These are phyloP conservation scores for Kuraishia borneana DNA, from an alignment of 805 yeast species.

Conservation along the genomic window DNA sequence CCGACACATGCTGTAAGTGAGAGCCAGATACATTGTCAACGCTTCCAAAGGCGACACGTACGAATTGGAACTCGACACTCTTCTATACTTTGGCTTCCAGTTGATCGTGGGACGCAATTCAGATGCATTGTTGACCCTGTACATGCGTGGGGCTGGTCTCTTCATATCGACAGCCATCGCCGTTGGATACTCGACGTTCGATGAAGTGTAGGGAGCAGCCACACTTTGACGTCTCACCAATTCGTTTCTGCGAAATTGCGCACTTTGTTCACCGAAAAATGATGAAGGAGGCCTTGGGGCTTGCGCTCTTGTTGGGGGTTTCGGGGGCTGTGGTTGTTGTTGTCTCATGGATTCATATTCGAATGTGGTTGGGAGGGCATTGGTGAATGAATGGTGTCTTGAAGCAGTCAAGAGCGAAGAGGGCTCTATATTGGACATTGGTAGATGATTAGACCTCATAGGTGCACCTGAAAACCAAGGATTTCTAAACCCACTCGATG, in stretches of 20 bases:
- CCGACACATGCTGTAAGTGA: conserved; percentile 78
- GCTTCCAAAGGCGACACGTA: conserved; percentile 76
- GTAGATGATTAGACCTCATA: too few relatives aligned
- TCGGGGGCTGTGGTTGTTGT: conserved; percentile 1
- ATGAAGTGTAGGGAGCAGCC: conserved; percentile 1
- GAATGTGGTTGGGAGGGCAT: conserved; percentile 4
- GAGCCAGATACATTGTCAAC: conserved; percentile 62
- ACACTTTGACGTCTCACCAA: conserved; percentile 3
- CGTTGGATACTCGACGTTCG: background rate
- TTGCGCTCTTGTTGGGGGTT: conserved; percentile 1
- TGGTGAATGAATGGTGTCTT: background rate
- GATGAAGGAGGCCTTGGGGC: conserved; percentile 4
- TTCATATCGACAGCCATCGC: background rate
- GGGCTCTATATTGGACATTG: too few relatives aligned
- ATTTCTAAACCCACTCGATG: conserved; percentile 1
- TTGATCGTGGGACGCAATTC: conserved; percentile 55
- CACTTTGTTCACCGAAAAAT: conserved; percentile 2
- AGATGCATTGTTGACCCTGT: conserved; percentile 25
- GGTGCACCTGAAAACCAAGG: conserved; percentile 1
- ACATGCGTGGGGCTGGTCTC: conserved; percentile 29
- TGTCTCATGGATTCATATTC: conserved; percentile 2
- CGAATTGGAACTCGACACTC: conserved; percentile 53
- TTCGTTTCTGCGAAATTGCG: conserved; percentile 1
- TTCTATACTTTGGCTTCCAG: conserved; percentile 54
- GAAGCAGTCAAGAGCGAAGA: background rate